Evolutionary conservation across 2,329 filamentous ascomycete species (phyloP).

Genomic region (Ophiocordyceps unilateralis): DNA sequence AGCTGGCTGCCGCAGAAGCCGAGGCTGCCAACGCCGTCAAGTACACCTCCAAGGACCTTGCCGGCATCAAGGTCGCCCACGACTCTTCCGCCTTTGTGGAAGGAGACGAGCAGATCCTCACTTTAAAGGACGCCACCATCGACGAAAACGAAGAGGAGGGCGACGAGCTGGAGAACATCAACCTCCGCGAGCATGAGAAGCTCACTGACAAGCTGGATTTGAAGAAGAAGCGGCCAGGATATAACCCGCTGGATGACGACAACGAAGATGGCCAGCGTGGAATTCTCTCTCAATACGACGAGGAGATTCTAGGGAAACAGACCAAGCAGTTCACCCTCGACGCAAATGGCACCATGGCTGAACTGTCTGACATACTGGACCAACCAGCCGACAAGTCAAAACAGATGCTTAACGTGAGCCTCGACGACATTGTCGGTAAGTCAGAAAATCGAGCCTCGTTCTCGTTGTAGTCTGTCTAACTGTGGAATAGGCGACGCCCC

Average conservation of each 20-base stretch:
- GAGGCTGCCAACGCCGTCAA: constrained; percentile 43
- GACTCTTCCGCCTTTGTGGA: constrained; percentile 69
- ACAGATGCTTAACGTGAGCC: constrained; percentile 54
- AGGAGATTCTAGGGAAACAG: constrained; percentile 86
- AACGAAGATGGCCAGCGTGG: constrained; percentile 39
- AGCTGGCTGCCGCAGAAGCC: constrained; percentile 60
- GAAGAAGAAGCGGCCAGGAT: constrained; percentile 80
- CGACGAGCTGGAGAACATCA: constrained; percentile 72
- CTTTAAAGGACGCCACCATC: constrained; percentile 84
- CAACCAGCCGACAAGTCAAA: constrained; percentile 35
- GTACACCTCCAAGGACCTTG: constrained; percentile 73
- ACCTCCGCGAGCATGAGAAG: constrained; percentile 54
- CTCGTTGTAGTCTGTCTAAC: neutral
- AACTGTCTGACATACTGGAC: constrained; percentile 38
- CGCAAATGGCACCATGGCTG: constrained; percentile 51
- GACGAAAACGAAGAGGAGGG: constrained; percentile 71
- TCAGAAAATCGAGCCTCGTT: neutral
- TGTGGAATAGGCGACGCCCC: constrained; percentile 12
- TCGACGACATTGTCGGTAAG: constrained; percentile 57
- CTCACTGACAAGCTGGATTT: constrained; percentile 61
- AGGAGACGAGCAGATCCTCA: constrained; percentile 74
- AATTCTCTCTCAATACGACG: constrained; percentile 83
- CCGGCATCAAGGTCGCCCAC: constrained; percentile 83
- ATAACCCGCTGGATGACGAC: constrained; percentile 65
- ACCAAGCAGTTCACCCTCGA: constrained; percentile 76